phyloP scores from a whole-genome alignment of 2,329 filamentous ascomycete genomes.

The Karstenula rhodostoma region DNA sequence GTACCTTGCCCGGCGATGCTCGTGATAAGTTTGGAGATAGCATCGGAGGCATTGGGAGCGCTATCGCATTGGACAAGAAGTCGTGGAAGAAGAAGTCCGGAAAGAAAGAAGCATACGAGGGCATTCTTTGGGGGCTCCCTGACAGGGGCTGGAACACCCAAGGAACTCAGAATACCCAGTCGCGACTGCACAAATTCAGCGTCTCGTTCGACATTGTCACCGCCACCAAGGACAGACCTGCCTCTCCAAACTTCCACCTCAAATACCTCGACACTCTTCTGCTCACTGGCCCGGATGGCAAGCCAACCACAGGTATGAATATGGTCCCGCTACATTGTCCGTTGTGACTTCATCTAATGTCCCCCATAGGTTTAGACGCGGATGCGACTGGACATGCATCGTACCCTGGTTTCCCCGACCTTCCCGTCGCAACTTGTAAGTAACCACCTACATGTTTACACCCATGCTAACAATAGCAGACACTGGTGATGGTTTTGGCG shows the following conservation, averaged over 20 bases:
- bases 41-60: constrained; percentile 71
- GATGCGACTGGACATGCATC: constrained; percentile 62
- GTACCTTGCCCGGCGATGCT: constrained; percentile 64
- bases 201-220: constrained; percentile 65
- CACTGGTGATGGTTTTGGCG: constrained; percentile 73
- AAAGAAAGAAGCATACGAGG: constrained; percentile 61
- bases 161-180: constrained; percentile 72
- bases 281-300: constrained; percentile 69
- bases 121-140: constrained; percentile 69
- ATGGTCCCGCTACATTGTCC: constrained; percentile 19
- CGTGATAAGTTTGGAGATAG: constrained; percentile 75
- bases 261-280: constrained; percentile 71
- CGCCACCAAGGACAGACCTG: constrained; percentile 63
- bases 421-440: constrained; percentile 67
- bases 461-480: constrained; percentile 38
- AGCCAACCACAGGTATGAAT: constrained; percentile 60
- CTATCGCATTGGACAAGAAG: constrained; percentile 67
- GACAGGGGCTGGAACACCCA: constrained; percentile 79
- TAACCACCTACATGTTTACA: background rate
- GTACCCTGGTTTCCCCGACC: constrained; percentile 66
- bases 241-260: constrained; percentile 67
- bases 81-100: constrained; percentile 65
- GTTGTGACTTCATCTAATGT: background rate
- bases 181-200: constrained; percentile 72
- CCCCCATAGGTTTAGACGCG: constrained; percentile 64